These are phyloP conservation scores for Mortierella sp. DNA, from an alignment of 371 early-diverging fungal genomes.

Conservation along the genomic window DNA sequence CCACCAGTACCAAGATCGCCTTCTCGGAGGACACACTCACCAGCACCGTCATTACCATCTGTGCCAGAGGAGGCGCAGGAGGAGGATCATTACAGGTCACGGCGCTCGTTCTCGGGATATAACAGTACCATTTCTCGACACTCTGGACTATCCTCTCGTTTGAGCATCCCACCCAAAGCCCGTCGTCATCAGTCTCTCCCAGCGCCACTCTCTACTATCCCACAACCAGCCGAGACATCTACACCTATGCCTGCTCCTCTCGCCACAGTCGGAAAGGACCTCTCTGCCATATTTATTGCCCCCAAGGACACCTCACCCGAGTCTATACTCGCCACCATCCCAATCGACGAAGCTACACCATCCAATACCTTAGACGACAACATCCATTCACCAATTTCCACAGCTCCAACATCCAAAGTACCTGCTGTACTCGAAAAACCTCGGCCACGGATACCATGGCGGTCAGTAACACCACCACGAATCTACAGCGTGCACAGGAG, in stretches of 20 bases:
- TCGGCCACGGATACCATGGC: not conserved
- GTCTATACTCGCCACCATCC: not conserved
- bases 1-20: conserved; percentile 39
- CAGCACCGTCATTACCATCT: conserved; percentile 42
- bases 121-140: conserved; percentile 47
- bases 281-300: not conserved
- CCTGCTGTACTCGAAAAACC: not conserved
- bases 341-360: not conserved
- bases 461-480: conserved; percentile 4
- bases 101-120: conserved; percentile 37
- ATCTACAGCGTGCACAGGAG: conserved; percentile 25
- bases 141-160: conserved; percentile 28
- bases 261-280: not conserved
- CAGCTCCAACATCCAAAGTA: not conserved
- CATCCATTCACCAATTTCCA: too few species aligned
- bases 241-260: conserved; percentile 26
- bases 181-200: conserved; percentile 30
- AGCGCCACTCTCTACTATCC: conserved; percentile 2
- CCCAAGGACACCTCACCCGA: not conserved
- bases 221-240: conserved; percentile 12
- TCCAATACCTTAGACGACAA: not conserved
- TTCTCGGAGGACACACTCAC: conserved; percentile 48
- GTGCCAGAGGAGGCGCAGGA: conserved; percentile 41
- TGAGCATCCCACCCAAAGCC: conserved; percentile 9
- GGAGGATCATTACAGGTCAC: conserved; percentile 26